These are phyloP conservation scores for Mortierella sp. DNA, from an alignment of 371 early-diverging fungal genomes.

Conservation along the genomic window DNA sequence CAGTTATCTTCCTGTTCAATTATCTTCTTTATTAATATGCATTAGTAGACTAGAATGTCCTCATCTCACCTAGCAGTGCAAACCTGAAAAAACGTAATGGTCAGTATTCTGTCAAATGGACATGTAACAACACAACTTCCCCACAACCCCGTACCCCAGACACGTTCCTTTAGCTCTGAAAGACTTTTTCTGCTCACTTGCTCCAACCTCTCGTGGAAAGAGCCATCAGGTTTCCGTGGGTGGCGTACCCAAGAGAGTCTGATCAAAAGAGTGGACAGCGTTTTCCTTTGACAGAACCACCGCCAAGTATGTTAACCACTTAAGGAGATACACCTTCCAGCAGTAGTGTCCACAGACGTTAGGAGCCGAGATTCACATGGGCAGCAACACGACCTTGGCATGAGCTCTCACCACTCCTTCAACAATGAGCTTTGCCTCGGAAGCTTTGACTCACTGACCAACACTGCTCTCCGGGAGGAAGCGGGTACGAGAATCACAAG, in stretches of 20 bases:
- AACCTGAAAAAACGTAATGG: no score
- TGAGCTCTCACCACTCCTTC: not conserved
- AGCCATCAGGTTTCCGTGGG: constrained; percentile 5
- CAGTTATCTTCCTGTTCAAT: no score
- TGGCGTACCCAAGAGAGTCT: not conserved
- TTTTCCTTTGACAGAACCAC: constrained; percentile 4
- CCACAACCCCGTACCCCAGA: not conserved
- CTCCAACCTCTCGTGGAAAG: constrained; percentile 1
- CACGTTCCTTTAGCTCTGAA: constrained; percentile 1
- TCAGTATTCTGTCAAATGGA: no score
- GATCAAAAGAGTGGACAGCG: not conserved
- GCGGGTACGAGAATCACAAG: not conserved
- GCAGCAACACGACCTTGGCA: not conserved
- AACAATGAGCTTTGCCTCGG: no score
- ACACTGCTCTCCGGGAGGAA: constrained; percentile 2
- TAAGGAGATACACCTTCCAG: not conserved
- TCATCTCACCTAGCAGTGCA: no score
- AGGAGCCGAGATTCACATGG: constrained; percentile 1
- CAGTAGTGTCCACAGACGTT: not conserved
- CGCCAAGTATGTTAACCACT: not conserved
- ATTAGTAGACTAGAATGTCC: no score
- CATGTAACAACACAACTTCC: no score
- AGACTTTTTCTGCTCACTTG: not conserved
- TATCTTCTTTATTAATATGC: no score
- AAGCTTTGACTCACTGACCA: no score